phyloP scores from a whole-genome alignment of 495 filamentous ascomycete species.

The Daldinia caldariorum region DNA sequence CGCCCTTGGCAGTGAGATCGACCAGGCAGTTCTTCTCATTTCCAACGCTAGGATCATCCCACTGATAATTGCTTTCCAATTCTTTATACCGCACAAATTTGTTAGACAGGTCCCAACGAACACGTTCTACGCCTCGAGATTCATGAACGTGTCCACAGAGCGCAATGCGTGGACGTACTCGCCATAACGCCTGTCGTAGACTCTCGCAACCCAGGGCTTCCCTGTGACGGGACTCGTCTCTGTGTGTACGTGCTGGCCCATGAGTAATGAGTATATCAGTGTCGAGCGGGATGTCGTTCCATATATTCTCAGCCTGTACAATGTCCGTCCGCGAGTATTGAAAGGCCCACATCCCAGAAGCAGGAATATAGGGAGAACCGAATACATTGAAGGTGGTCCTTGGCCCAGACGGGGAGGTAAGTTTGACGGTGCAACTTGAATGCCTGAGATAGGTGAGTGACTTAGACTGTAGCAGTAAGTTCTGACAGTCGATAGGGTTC shows the following conservation, averaged over 20 bases:
- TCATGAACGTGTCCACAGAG: constrained; percentile 92
- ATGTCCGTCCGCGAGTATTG: constrained; percentile 63
- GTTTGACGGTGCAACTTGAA: constrained; percentile 64
- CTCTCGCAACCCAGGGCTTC: constrained; percentile 70
- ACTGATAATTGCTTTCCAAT: constrained; percentile 41
- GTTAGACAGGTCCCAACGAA: constrained; percentile 63
- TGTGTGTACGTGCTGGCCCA: constrained; percentile 76
- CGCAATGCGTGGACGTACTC: constrained; percentile 81
- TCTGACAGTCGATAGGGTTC: constrained; percentile 63
- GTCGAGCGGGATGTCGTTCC: constrained; percentile 69
- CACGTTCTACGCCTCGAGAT: constrained; percentile 65
- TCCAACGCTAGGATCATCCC: constrained; percentile 53
- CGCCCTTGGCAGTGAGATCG: constrained; percentile 52
- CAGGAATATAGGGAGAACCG: constrained; percentile 77
- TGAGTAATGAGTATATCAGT: constrained; percentile 90
- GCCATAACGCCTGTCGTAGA: constrained; percentile 74
- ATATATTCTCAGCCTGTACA: constrained; percentile 57
- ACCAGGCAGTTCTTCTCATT: constrained; percentile 57
- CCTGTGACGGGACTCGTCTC: constrained; percentile 68
- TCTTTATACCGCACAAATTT: constrained; percentile 44
- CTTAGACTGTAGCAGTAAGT: constrained; percentile 62
- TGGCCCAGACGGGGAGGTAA: constrained; percentile 67
- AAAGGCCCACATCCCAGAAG: constrained; percentile 74
- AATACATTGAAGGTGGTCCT: constrained; percentile 76
- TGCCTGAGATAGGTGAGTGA: constrained; percentile 75